Evolutionary conservation across 2,329 filamentous ascomycete genomes (phyloP).

Genomic region (Claviceps paspali): DNA sequence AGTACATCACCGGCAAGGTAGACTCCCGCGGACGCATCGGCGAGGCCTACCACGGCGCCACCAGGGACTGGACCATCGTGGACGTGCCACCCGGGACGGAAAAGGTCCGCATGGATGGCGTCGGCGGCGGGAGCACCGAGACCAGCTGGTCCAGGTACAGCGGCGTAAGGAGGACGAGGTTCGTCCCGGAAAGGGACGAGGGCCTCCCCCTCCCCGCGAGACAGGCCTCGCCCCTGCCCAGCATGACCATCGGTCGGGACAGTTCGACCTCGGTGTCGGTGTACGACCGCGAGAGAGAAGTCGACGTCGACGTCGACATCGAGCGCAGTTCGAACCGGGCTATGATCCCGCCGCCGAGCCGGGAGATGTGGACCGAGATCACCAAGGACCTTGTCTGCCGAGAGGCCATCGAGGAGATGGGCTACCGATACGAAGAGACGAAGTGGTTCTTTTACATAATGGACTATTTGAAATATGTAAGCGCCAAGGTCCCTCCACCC

Average conservation of each 20-base stretch:
- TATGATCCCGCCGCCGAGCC: slow-evolving; percentile 31
- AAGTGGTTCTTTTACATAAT: slow-evolving; percentile 85
- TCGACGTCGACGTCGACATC: slow-evolving; percentile 40
- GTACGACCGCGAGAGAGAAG: slow-evolving; percentile 29
- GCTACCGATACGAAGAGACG: slow-evolving; percentile 85
- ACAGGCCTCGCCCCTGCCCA: slow-evolving; percentile 16
- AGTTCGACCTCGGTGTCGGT: slow-evolving; percentile 28
- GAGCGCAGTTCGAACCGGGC: slow-evolving; percentile 33
- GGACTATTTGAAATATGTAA: slow-evolving; percentile 74
- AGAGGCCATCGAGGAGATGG: slow-evolving; percentile 71
- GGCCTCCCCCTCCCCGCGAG: slow-evolving; percentile 14
- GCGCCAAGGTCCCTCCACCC: too few relatives aligned
- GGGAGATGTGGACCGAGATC: slow-evolving; percentile 89
- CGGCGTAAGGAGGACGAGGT: slow-evolving; percentile 59
- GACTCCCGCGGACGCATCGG: slow-evolving; percentile 50
- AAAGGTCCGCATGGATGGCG: slow-evolving; percentile 67
- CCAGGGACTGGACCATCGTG: slow-evolving; percentile 65
- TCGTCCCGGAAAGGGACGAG: slow-evolving; percentile 51
- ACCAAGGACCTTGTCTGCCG: slow-evolving; percentile 80
- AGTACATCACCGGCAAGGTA: slow-evolving; percentile 42
- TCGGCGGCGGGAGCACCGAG: slow-evolving; percentile 59
- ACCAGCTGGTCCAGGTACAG: slow-evolving; percentile 68
- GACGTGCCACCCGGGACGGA: slow-evolving; percentile 75
- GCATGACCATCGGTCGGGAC: too few relatives aligned
- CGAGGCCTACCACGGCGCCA: slow-evolving; percentile 60